Evolutionary conservation across 345 rosid genomes (phyloP).

Genomic region (Eucalyptus leucophloia): DNA sequence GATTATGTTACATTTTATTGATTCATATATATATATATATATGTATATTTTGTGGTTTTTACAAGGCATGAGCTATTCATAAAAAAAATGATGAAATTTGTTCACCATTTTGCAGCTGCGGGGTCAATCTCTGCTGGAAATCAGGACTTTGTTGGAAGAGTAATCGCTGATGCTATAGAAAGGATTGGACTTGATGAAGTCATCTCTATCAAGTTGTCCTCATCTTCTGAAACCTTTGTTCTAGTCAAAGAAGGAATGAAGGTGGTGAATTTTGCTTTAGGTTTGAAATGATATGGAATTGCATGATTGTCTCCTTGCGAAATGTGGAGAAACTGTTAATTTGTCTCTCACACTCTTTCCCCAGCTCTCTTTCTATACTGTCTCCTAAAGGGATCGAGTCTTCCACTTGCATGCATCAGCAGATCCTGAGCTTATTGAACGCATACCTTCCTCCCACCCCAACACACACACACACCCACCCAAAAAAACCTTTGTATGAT

Average conservation of each 20-base stretch:
- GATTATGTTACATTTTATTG: slow-evolving; percentile 22
- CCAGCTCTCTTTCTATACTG: not conserved
- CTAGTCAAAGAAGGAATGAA: slow-evolving; percentile 81
- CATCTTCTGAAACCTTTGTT: slow-evolving; percentile 56
- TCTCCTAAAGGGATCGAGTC: not conserved
- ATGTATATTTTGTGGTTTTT: not conserved
- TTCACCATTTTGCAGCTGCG: slow-evolving; percentile 43
- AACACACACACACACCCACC: no score
- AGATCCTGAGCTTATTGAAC: not conserved
- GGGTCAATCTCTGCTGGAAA: slow-evolving; percentile 86
- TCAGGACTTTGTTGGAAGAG: slow-evolving; percentile 56
- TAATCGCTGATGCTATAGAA: slow-evolving; percentile 60
- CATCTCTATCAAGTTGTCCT: slow-evolving; percentile 58
- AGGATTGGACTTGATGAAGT: slow-evolving; percentile 84
- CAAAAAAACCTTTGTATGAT: no score
- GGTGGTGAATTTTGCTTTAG: slow-evolving; percentile 14
- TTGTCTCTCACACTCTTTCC: not conserved
- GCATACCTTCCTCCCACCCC: no score
- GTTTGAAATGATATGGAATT: not conserved
- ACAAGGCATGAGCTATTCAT: not conserved
- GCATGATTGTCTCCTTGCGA: not conserved
- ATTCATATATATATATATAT: no score
- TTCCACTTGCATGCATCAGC: not conserved
- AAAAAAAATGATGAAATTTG: not conserved
- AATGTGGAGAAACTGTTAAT: not conserved